Conservation (phyloP, 2,329 filamentous ascomycete species). For the Botryotinia calthae region DNA sequence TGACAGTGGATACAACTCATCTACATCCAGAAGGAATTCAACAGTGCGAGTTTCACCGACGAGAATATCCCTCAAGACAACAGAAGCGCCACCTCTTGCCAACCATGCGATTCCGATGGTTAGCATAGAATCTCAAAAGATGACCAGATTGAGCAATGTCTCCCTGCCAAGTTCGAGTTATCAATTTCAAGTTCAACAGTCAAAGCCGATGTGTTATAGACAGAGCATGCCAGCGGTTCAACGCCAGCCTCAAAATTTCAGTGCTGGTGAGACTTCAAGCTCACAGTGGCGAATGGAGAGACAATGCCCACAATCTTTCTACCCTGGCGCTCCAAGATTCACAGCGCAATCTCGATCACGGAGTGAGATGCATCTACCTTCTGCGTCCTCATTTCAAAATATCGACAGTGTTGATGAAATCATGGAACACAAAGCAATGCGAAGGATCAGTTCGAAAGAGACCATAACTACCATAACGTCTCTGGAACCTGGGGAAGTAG, state of each 20-base stretch:
- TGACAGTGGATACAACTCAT: slow-evolving; percentile 62
- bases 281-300: slow-evolving; percentile 22
- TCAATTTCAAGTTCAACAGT: slow-evolving; percentile 17
- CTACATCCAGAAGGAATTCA: slow-evolving; percentile 45
- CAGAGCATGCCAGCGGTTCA: slow-evolving; percentile 24
- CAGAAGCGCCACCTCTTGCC: slow-evolving; percentile 21
- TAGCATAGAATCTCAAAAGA: slow-evolving; percentile 9
- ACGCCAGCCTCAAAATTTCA: not conserved
- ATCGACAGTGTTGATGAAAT: slow-evolving; percentile 27
- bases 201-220: slow-evolving; percentile 8
- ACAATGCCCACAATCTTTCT: slow-evolving; percentile 24
- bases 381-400: slow-evolving; percentile 26
- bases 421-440: slow-evolving; percentile 31
- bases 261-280: not conserved
- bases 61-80: slow-evolving; percentile 16
- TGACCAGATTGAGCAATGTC: slow-evolving; percentile 1
- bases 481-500: slow-evolving; percentile 33
- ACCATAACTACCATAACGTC: slow-evolving; percentile 36
- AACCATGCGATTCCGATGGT: slow-evolving; percentile 16
- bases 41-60: slow-evolving; percentile 22
- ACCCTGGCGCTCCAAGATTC: slow-evolving; percentile 25
- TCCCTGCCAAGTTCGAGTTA: not conserved
- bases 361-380: slow-evolving; percentile 26
- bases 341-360: slow-evolving; percentile 30
- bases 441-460: slow-evolving; percentile 31